Evolutionary conservation across 305 asterid genomes (phyloP).

Genomic region (Withania somnifera): DNA sequence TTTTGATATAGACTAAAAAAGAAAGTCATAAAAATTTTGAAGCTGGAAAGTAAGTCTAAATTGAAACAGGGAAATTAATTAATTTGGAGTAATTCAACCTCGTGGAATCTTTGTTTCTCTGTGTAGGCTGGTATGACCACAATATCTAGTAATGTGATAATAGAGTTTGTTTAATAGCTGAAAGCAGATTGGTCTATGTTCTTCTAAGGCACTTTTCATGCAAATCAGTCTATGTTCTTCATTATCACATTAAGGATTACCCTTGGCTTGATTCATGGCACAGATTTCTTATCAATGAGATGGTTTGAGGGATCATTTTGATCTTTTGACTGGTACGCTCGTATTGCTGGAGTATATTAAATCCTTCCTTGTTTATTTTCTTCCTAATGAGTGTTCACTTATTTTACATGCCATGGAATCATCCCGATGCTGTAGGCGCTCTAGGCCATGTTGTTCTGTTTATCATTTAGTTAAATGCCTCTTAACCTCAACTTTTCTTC

Average conservation of each 20-base stretch:
- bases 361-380: not conserved
- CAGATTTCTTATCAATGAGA: not conserved
- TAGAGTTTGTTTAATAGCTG: not conserved
- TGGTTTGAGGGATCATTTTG: not conserved
- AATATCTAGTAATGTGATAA: not conserved
- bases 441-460: not conserved
- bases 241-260: not conserved
- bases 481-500: constrained; percentile 16
- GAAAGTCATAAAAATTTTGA: no score
- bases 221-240: not conserved
- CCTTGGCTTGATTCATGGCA: not conserved
- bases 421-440: not conserved
- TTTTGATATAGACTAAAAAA: not conserved
- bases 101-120: not conserved
- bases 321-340: not conserved
- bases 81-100: not conserved
- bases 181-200: not conserved
- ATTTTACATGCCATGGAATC: not conserved
- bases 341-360: not conserved
- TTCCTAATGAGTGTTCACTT: not conserved
- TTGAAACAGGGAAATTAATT: not conserved
- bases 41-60: not conserved
- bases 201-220: not conserved
- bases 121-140: not conserved
- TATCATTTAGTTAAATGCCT: constrained; percentile 1